A percentile compares a stretch with the other conserved stretches of the same genome.
phyloP scores from a whole-genome alignment of 1,284 basidiomycete genomes.

The Boletus semigastroideus region DNA sequence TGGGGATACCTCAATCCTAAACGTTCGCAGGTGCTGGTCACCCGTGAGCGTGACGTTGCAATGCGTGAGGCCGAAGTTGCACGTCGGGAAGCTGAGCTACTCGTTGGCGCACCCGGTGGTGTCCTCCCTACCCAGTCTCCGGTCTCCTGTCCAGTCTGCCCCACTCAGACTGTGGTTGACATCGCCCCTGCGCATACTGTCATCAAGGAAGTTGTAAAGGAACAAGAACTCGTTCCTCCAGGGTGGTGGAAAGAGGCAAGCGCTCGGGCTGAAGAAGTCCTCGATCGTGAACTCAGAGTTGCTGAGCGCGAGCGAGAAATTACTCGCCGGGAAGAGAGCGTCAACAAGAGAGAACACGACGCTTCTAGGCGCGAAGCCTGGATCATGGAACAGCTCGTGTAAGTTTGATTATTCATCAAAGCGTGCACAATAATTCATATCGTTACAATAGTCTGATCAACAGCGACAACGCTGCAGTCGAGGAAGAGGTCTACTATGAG shows the following conservation, averaged over 20 bases:
- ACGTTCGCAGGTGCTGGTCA: constrained; percentile 71
- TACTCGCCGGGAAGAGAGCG: constrained; percentile 74
- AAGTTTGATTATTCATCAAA: constrained; percentile 27
- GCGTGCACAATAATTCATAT: constrained; percentile 15
- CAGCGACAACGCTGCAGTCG: constrained; percentile 63
- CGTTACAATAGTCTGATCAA: constrained; percentile 56
- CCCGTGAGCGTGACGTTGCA: constrained; percentile 73
- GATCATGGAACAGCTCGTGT: constrained; percentile 90
- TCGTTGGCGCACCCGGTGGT: constrained; percentile 76
- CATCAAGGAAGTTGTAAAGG: constrained; percentile 81
- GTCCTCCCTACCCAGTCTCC: constrained; percentile 56
- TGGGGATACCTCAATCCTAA: constrained; percentile 75
- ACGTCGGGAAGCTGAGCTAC: constrained; percentile 77
- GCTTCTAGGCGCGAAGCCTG: constrained; percentile 78
- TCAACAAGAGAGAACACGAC: constrained; percentile 81
- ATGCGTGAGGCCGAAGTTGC: constrained; percentile 80
- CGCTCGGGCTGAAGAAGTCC: constrained; percentile 70
- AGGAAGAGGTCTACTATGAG: constrained; percentile 80
- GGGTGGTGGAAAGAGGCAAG: constrained; percentile 67
- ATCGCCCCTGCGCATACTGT: constrained; percentile 68
- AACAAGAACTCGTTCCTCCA: constrained; percentile 71
- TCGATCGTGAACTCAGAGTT: constrained; percentile 79
- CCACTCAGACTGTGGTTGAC: constrained; percentile 49
- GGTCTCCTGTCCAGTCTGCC: constrained; percentile 55
- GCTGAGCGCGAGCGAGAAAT: constrained; percentile 81